These are phyloP conservation scores for Aspergillus costaricaensis DNA, from an alignment of 2,329 filamentous ascomycete species.

Conservation along the genomic window DNA sequence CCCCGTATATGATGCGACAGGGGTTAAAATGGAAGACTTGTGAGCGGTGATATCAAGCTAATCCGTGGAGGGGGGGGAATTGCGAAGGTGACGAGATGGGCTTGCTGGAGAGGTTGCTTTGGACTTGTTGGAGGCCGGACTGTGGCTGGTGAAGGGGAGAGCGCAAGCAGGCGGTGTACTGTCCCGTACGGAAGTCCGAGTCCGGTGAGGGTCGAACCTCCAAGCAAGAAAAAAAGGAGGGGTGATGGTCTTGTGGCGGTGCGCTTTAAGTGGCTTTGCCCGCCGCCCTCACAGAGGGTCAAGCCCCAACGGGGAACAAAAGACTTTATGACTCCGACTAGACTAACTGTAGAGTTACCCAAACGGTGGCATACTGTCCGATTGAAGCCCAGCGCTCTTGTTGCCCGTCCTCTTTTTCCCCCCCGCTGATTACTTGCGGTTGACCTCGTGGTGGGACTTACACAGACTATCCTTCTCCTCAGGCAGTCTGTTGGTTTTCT, in stretches of 20 bases:
- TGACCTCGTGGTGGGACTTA: slow-evolving; percentile 3
- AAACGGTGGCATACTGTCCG: slow-evolving; percentile 1
- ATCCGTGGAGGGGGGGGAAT: slow-evolving; percentile 12
- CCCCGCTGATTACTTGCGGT: neutral
- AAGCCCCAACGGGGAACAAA: slow-evolving; percentile 23
- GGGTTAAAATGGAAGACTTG: slow-evolving; percentile 6
- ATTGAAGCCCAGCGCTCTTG: neutral
- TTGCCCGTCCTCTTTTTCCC: neutral
- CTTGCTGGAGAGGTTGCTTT: slow-evolving; percentile 9
- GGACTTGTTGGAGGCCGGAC: slow-evolving; percentile 10
- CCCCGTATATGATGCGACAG: slow-evolving; percentile 3
- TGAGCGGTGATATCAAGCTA: slow-evolving; percentile 12
- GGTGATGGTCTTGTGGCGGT: slow-evolving; percentile 34
- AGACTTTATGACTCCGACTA: slow-evolving; percentile 15
- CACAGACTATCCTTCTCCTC: neutral
- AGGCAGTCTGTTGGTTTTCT: slow-evolving; percentile 6
- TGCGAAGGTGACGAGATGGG: slow-evolving; percentile 20
- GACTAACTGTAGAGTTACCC: slow-evolving; percentile 1
- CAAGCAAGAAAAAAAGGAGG: slow-evolving; percentile 18
- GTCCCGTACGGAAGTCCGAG: neutral
- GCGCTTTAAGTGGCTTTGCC: slow-evolving; percentile 26
- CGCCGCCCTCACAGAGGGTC: slow-evolving; percentile 17
- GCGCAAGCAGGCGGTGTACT: slow-evolving; percentile 3
- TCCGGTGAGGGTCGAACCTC: neutral
- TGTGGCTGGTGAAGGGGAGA: slow-evolving; percentile 31